These are phyloP conservation scores for Fusarium scirpi DNA, from an alignment of 2,329 filamentous ascomycete species.

Conservation along the genomic window DNA sequence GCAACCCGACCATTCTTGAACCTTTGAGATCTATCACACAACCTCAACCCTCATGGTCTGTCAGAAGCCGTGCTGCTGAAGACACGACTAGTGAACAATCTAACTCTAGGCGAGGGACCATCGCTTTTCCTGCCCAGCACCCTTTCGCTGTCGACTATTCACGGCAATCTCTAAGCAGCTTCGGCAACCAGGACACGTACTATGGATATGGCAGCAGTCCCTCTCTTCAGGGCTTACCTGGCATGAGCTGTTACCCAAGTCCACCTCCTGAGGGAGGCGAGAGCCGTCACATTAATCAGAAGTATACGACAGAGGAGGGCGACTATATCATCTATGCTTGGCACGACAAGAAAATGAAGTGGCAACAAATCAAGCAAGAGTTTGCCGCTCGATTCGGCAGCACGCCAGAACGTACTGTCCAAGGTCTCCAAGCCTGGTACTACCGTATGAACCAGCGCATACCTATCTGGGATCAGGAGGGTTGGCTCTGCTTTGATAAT, in stretches of 20 bases:
- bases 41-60: conserved; percentile 32
- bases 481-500: conserved; percentile 56
- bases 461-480: conserved; percentile 56
- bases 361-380: conserved; percentile 56
- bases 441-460: conserved; percentile 59
- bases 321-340: conserved; percentile 60
- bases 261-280: conserved; percentile 53
- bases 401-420: conserved; percentile 54
- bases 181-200: conserved; percentile 40
- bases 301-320: conserved; percentile 58
- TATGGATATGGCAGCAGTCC: conserved; percentile 42
- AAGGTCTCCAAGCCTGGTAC: conserved; percentile 59
- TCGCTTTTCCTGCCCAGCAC: conserved; percentile 34
- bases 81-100: conserved; percentile 17
- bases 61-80: conserved; percentile 19
- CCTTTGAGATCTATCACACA: conserved; percentile 29
- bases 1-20: conserved; percentile 43
- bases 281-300: conserved; percentile 57
- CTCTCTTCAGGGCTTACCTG: conserved; percentile 38
- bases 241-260: conserved; percentile 51
- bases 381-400: conserved; percentile 55
- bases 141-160: conserved; percentile 31
- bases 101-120: conserved; percentile 32
- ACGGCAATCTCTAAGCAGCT: conserved; percentile 34
- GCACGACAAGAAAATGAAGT: conserved; percentile 58